A percentile compares a stretch with the other conserved stretches of the same genome.
These are phyloP conservation scores for Xenoacremonium recifei DNA, from an alignment of 2,329 filamentous ascomycete species.

Conservation along the genomic window DNA sequence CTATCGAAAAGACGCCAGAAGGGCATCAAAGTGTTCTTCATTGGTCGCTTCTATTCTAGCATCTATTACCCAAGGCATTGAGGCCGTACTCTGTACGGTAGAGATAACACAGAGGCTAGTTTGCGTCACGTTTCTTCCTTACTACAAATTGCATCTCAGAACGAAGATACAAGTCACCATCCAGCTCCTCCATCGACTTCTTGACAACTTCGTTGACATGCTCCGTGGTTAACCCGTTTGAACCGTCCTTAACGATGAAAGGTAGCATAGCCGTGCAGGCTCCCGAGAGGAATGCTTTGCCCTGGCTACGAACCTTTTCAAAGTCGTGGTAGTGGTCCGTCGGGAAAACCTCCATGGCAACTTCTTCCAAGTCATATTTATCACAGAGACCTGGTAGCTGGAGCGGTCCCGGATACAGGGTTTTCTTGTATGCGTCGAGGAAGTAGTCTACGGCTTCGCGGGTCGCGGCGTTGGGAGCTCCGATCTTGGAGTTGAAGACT, in stretches of 20 bases:
- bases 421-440: background rate
- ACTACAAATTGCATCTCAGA: background rate
- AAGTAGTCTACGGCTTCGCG: background rate
- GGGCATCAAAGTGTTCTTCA: no score
- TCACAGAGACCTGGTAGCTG: background rate
- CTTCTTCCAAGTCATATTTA: background rate
- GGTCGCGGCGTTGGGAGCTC: background rate
- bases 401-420: background rate
- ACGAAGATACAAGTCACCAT: background rate
- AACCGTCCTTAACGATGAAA: background rate
- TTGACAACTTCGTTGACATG: background rate
- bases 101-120: no score
- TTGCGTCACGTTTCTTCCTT: background rate
- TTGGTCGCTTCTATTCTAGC: no score
- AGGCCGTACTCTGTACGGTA: no score
- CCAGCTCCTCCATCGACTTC: background rate
- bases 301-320: background rate
- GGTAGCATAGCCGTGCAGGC: background rate
- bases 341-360: background rate
- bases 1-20: no score
- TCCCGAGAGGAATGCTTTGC: background rate
- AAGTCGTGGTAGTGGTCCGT: background rate
- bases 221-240: background rate
- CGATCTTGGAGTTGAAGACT: background rate
- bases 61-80: no score